These are phyloP conservation scores for Diaporthe aspalathi DNA, from an alignment of 2,329 filamentous ascomycete genomes.

Conservation along the genomic window DNA sequence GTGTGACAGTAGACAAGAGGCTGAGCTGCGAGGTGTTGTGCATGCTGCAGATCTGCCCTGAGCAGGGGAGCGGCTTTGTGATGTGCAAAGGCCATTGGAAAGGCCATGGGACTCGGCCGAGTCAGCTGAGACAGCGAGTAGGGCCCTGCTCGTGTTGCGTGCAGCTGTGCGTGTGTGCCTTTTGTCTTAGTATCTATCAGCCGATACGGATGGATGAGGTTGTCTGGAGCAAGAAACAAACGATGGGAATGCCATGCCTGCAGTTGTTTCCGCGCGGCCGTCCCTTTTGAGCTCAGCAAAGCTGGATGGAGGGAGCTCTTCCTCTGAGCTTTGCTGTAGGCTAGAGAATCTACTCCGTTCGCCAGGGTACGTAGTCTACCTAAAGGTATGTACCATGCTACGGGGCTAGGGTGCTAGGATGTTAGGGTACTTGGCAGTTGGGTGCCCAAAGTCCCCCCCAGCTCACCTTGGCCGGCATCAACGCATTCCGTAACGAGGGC, in stretches of 20 bases:
- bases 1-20: not conserved
- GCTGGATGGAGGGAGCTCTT: too few relatives aligned
- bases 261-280: not conserved
- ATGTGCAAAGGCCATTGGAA: not conserved
- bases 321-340: too few relatives aligned
- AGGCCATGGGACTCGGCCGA: not conserved
- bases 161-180: not conserved
- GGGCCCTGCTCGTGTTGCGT: not conserved
- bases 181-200: not conserved
- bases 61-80: not conserved
- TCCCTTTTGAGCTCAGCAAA: constrained; percentile 1
- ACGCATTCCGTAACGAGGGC: constrained; percentile 23
- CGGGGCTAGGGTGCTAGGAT: too few relatives aligned
- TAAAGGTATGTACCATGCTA: not conserved
- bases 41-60: too few relatives aligned
- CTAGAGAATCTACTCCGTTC: too few relatives aligned
- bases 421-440: constrained; percentile 1
- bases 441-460: constrained; percentile 17
- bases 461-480: constrained; percentile 18
- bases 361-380: too few relatives aligned
- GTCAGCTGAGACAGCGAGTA: not conserved
- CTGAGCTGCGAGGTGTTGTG: not conserved
- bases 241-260: not conserved
- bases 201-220: not conserved
- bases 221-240: constrained; percentile 5